These are phyloP conservation scores for Sclerotinia minor DNA, from an alignment of 2,329 filamentous ascomycete genomes.

Conservation along the genomic window DNA sequence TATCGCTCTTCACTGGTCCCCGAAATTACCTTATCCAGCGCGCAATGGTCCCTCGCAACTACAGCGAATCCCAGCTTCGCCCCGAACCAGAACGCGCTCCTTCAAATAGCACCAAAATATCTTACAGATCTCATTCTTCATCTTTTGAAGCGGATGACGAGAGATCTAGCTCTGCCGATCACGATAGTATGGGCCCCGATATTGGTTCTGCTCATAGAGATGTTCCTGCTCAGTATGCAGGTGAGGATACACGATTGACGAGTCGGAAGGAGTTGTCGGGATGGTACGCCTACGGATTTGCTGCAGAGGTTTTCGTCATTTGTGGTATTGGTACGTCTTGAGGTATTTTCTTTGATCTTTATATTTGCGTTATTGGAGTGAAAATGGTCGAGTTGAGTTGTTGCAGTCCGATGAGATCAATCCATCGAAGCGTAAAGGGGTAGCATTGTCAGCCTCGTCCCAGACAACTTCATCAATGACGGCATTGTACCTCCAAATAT, in stretches of 20 bases:
- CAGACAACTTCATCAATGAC: conserved; percentile 5
- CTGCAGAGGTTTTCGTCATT: conserved; percentile 93
- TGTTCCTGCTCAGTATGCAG: conserved; percentile 59
- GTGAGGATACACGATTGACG: conserved; percentile 86
- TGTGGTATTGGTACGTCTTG: conserved; percentile 72
- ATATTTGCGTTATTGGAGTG: neutral
- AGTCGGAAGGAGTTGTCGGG: conserved; percentile 83
- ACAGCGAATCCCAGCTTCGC: conserved; percentile 31
- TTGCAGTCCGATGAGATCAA: conserved; percentile 7
- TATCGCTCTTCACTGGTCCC: conserved; percentile 19
- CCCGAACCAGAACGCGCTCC: conserved; percentile 34
- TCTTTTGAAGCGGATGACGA: conserved; percentile 73
- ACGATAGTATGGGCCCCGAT: conserved; percentile 42
- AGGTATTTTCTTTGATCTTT: conserved; percentile 11
- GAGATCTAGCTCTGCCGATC: conserved; percentile 48
- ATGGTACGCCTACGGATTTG: conserved; percentile 97
- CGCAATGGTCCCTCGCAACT: conserved; percentile 34
- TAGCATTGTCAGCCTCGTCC: conserved; percentile 5
- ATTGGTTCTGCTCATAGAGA: conserved; percentile 39
- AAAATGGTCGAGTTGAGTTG: neutral
- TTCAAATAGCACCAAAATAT: conserved; percentile 50
- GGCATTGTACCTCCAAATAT: conserved; percentile 20
- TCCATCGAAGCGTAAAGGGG: neutral
- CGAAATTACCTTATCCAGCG: conserved; percentile 21
- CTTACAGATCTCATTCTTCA: conserved; percentile 57